Evolutionary conservation across 768 basidiomycete genomes (phyloP), one percentile per base, ranked within the genome.

Genomic region (Pholiota microspora): DNA sequence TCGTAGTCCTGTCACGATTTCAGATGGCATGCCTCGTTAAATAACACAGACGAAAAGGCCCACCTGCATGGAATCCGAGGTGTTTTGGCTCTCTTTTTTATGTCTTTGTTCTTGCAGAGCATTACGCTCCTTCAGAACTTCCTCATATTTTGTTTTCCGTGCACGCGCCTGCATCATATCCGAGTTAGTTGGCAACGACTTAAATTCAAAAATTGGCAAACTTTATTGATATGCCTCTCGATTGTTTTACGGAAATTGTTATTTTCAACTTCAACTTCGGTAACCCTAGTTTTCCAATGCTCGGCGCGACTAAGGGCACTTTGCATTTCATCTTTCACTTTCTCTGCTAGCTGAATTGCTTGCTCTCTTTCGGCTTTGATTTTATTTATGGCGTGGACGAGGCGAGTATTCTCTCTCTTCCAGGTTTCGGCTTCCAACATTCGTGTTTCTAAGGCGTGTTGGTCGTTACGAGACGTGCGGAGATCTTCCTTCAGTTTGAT

Each of bases 221-320:
- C 57, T 70, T 49, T 49, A 72, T 60, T n/a, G 58, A 59, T 13
- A 59, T 61, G 53, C 69, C 63, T 55, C 28, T 74, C 66, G 21
- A 74, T 60, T 45, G 65, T 59, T 25, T 68, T 68, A 38, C 67
- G 69, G 42, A 65, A 61, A 4, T 58, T 59, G 9, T 67, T 70
- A 31, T 72, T 69, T 28, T 66, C 64, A 29, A 70, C 46, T 7
- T 67, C 64, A 4, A 58, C 48, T 16, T 67, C 62, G 25, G 52
- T 57, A 32, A 62, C 59, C 45, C 63, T 60, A 38, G 25, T 40
- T 15, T 40, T 31, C 24, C 54, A 64, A 29, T 51, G 56, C 5
- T 45, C 51, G 3, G 59, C 44, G 4, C 55, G 54, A 7, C 62
- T 53, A 18, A 63, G 58, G 9, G 65, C 57, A 28, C 51, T 57